Percentiles rank a stretch among this genome's conserved stretches.
phyloP scores from a whole-genome alignment of 2,329 filamentous ascomycete species.

The Exophiala sp. region DNA sequence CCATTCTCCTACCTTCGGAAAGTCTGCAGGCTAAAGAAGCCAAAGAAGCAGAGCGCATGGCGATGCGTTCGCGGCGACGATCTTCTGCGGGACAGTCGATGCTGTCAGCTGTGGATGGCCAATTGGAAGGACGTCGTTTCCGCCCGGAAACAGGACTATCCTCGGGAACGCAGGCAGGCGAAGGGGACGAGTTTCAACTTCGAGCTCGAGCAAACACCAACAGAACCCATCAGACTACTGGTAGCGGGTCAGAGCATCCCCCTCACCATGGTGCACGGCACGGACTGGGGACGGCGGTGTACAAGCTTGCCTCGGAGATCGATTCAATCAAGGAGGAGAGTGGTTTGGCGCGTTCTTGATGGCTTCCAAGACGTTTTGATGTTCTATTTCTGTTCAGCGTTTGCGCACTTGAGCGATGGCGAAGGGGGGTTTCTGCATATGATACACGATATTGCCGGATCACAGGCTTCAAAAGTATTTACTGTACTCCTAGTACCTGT shows the following conservation, averaged over 20 bases:
- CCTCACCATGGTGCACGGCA: conserved; percentile 11
- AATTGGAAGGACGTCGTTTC: conserved; percentile 20
- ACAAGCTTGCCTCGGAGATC: conserved; percentile 11
- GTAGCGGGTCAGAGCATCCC: conserved; percentile 8
- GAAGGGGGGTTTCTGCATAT: conserved; percentile 6
- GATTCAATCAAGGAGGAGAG: conserved; percentile 17
- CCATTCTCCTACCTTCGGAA: conserved; percentile 58
- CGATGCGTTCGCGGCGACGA: conserved; percentile 21
- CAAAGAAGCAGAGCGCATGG: conserved; percentile 25
- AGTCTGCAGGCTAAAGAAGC: conserved; percentile 28
- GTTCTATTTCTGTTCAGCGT: conserved; percentile 2
- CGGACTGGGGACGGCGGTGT: conserved; percentile 14
- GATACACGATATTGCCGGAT: background rate
- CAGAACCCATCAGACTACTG: conserved; percentile 7
- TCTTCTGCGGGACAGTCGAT: conserved; percentile 18
- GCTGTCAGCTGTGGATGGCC: conserved; percentile 22
- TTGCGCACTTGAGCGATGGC: conserved; percentile 16
- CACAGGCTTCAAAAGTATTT: no score
- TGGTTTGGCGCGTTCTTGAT: background rate
- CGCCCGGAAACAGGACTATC: conserved; percentile 22
- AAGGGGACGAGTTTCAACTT: conserved; percentile 1
- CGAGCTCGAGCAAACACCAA: conserved; percentile 21
- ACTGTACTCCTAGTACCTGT: no score
- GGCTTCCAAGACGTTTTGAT: background rate
- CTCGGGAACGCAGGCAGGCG: conserved; percentile 8